These are phyloP conservation scores for Rhypophila decipiens DNA, from an alignment of 495 filamentous ascomycete species.

Conservation along the genomic window DNA sequence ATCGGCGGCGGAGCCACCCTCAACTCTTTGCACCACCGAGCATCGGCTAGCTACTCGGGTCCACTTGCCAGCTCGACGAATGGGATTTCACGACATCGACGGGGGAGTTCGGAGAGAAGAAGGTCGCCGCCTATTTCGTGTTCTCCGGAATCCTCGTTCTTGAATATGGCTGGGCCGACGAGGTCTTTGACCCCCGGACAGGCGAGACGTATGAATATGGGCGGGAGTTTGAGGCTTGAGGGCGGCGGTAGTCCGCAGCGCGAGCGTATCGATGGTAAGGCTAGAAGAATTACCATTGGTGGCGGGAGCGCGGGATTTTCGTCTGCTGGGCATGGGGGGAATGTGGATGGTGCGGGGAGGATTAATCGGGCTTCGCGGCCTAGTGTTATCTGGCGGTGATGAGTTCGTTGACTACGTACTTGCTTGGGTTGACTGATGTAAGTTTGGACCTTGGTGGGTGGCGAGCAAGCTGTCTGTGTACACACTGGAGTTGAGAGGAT, in stretches of 20 bases:
- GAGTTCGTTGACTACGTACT: too few relatives aligned
- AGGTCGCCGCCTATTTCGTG: conserved; percentile 39
- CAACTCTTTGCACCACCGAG: conserved; percentile 15
- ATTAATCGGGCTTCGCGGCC: conserved; percentile 1
- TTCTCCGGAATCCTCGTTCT: conserved; percentile 22
- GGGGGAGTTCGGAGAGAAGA: conserved; percentile 33
- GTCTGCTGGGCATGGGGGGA: conserved; percentile 3
- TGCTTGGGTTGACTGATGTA: too few relatives aligned
- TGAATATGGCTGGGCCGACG: not conserved
- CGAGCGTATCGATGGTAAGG: conserved; percentile 16
- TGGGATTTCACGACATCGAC: conserved; percentile 38
- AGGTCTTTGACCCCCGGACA: conserved; percentile 33
- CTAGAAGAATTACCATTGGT: conserved; percentile 29
- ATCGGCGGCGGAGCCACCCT: conserved; percentile 9
- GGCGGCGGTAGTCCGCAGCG: conserved; percentile 10
- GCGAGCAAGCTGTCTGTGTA: not conserved
- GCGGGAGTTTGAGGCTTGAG: conserved; percentile 25
- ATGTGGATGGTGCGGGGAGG: not conserved
- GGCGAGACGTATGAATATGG: conserved; percentile 39
- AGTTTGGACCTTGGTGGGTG: too few relatives aligned
- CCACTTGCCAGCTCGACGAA: conserved; percentile 35
- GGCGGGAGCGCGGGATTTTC: conserved; percentile 8
- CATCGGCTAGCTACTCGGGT: conserved; percentile 24
- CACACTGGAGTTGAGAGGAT: too few relatives aligned
- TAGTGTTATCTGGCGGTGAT: conserved; percentile 20